These are phyloP conservation scores for Herpetospermum pedunculosum DNA, from an alignment of 306 rosid species.

Conservation along the genomic window DNA sequence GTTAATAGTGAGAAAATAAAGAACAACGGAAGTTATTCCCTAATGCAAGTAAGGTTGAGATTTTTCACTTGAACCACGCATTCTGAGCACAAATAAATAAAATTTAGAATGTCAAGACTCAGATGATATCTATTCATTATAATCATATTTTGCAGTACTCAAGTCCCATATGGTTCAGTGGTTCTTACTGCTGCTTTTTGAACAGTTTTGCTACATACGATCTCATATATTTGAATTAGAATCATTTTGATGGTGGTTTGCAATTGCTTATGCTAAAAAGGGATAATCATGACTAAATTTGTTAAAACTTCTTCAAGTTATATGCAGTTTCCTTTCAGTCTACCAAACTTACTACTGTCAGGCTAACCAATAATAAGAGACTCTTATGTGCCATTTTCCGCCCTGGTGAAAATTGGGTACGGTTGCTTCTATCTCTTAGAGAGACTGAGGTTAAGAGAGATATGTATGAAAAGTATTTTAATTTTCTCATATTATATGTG, in stretches of 20 bases:
- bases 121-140: neutral
- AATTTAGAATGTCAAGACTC: neutral
- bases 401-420: neutral
- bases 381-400: neutral
- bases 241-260: neutral
- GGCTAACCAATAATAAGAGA: neutral
- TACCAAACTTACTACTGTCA: neutral
- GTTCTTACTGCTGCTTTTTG: neutral
- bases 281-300: neutral
- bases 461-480: neutral
- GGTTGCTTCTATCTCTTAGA: neutral
- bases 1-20: neutral
- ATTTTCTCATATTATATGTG: neutral
- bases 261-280: neutral
- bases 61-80: constrained; percentile 1
- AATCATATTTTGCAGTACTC: neutral
- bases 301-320: neutral
- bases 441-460: neutral
- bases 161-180: neutral
- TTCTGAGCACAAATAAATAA: neutral
- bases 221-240: neutral
- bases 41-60: neutral
- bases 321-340: neutral
- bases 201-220: neutral
- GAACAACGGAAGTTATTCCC: neutral